These are phyloP conservation scores for Sporodiniella umbellata DNA, from an alignment of 371 early-diverging fungal genomes.

Conservation along the genomic window DNA sequence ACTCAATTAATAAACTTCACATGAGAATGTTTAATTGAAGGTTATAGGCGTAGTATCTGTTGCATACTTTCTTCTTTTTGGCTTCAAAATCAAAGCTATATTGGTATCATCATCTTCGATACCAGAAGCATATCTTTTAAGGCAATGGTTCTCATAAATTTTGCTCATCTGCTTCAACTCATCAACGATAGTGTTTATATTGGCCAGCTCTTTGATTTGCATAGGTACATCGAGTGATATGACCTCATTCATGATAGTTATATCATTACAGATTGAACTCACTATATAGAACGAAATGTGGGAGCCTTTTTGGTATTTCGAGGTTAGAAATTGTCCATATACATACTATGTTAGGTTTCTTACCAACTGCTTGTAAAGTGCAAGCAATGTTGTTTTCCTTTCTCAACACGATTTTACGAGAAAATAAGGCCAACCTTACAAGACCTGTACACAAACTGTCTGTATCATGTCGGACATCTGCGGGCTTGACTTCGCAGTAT, in stretches of 20 bases:
- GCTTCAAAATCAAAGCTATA: too few relatives aligned
- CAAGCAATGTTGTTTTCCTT: slow-evolving; percentile 1
- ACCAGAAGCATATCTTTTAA: too few relatives aligned
- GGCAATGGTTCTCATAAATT: slow-evolving; percentile 3
- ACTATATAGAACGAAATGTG: slow-evolving; percentile 2
- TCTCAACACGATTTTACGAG: slow-evolving; percentile 1
- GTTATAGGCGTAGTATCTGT: too few relatives aligned
- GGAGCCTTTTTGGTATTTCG: slow-evolving; percentile 1
- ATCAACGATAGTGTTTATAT: neutral
- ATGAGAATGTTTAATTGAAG: too few relatives aligned
- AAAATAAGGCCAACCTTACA: neutral
- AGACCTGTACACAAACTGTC: neutral
- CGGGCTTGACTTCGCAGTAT: slow-evolving; percentile 3
- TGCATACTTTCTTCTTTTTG: too few relatives aligned
- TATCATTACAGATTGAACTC: neutral
- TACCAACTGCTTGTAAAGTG: slow-evolving; percentile 5
- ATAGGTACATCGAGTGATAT: neutral
- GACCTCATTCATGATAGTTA: neutral
- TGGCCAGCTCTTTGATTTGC: slow-evolving; percentile 1
- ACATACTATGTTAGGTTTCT: neutral
- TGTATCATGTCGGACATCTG: neutral
- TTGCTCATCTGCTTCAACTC: slow-evolving; percentile 1
- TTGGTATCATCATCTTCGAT: too few relatives aligned
- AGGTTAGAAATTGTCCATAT: slow-evolving; percentile 3
- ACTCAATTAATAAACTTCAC: too few relatives aligned